Percentiles rank a stretch among this genome's conserved stretches.
These are phyloP conservation scores for Anastatica hierochuntica DNA, from an alignment of 345 rosid species.

Conservation along the genomic window DNA sequence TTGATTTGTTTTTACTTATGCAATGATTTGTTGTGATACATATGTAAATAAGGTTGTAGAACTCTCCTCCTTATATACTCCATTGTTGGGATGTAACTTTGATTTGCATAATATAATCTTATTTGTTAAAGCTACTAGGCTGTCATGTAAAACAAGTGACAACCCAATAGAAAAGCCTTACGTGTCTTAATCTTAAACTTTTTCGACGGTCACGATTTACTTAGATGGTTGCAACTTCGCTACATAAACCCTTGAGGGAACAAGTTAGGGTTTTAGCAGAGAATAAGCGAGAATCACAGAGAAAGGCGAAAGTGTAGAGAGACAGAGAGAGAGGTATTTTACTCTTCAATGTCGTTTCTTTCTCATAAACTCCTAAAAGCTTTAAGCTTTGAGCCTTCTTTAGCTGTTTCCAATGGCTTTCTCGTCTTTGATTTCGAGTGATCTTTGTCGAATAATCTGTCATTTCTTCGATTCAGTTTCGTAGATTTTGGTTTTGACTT, in stretches of 20 bases:
- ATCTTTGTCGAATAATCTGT: no score
- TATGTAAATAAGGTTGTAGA: conserved; percentile 6
- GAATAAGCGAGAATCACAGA: no score
- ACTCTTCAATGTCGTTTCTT: neutral
- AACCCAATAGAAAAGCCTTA: neutral
- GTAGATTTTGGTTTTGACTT: no score
- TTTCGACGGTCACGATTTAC: conserved; percentile 12
- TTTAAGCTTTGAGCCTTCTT: neutral
- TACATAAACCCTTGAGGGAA: conserved; percentile 22
- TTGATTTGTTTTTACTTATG: neutral
- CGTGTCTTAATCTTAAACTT: neutral
- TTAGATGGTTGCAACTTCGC: neutral
- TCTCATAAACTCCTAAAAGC: conserved; percentile 13
- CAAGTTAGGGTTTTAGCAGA: conserved; percentile 23
- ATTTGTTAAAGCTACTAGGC: no score
- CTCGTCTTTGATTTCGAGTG: no score
- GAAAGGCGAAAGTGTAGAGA: conserved; percentile 16
- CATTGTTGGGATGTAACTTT: conserved; percentile 11
- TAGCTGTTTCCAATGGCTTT: no score
- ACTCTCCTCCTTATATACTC: no score
- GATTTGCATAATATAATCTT: no score
- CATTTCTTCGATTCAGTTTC: no score
- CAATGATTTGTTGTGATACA: conserved; percentile 7
- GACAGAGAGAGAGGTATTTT: no score
- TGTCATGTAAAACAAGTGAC: neutral